Evolutionary conservation across 2,329 filamentous ascomycete genomes (phyloP), one percentile per base, ranked within the genome.

Genomic region (Hyphodiscus sp.): DNA sequence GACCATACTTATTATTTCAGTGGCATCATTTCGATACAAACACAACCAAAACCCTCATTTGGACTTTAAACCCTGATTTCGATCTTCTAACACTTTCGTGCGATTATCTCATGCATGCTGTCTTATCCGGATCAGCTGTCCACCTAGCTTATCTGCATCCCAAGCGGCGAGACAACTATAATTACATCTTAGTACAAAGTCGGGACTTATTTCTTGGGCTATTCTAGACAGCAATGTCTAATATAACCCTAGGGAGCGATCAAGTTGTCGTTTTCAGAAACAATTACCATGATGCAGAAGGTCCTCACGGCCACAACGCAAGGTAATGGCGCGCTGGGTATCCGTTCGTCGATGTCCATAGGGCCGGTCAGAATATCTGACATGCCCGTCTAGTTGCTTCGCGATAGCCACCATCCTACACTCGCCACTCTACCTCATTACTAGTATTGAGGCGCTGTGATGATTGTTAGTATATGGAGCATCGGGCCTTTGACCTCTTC

Each of bases 401-500:
- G 41, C 41, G 49, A 55, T 20, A 47, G 46, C 38, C 41, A 29
- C 41, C 67, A 68, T 11, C 62, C 66, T 49, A 65, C 68, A 15
- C 44, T 71, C 50, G 63, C 70, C 16, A 65, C 69, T 43, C 63
- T 70, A 26, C 68, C 65, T 16, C 64, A 71, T 57, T 71, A 70
- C 47, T 68, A 20, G 56, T 70, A 6, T 54, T 74, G 41, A 68
- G 70, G 57, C 58, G 63, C 26, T 52, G 70, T 43, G 63, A 67
- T 23, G 52, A 65, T 13, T 62, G 63, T 44, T 74, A 71, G 72
- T 74, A 72, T 70, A 67, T 72, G 60, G 63, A 68, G 1, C 38
- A 50, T n/a, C 51, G 56, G 5, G 50, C 50, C 11, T 30, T 51
- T 4, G 44, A 49, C 33, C 26, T 58, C 18, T 55, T 58, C 44